Percentiles rank a stretch among this genome's conserved stretches.
phyloP scores from a whole-genome alignment of 2,329 filamentous ascomycete species.

The Phialophora chinensis region DNA sequence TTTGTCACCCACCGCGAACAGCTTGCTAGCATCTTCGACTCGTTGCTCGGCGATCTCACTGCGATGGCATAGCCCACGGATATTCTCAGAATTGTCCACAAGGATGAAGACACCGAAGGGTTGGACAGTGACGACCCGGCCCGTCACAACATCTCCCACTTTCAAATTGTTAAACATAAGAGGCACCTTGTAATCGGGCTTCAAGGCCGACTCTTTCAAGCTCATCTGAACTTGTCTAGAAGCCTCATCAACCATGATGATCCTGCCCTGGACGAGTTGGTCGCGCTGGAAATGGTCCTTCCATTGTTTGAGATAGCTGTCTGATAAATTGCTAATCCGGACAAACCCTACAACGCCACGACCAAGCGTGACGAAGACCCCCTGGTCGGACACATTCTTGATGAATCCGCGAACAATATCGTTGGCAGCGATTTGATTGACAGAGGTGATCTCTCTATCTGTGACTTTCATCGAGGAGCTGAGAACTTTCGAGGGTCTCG shows the following conservation, averaged over 20 bases:
- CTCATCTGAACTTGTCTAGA: conserved; percentile 80
- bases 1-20: conserved; percentile 88
- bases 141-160: conserved; percentile 80
- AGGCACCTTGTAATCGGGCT: conserved; percentile 76
- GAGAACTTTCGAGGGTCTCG: conserved; percentile 84
- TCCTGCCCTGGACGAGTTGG: conserved; percentile 86
- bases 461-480: conserved; percentile 81
- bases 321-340: conserved; percentile 85
- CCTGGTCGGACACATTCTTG: conserved; percentile 86
- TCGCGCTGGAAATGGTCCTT: conserved; percentile 85
- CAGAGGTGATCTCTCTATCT: conserved; percentile 76
- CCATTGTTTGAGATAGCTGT: conserved; percentile 94
- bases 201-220: conserved; percentile 82
- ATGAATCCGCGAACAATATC: conserved; percentile 89
- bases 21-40: conserved; percentile 81
- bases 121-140: conserved; percentile 90
- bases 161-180: conserved; percentile 78
- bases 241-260: conserved; percentile 72
- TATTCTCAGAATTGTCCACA: conserved; percentile 81
- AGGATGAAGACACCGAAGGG: conserved; percentile 95
- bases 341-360: conserved; percentile 82
- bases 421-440: conserved; percentile 74
- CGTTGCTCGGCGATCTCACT: conserved; percentile 87
- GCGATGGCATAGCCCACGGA: conserved; percentile 91
- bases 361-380: conserved; percentile 83